A percentile compares a stretch with the other conserved stretches of the same genome.
These are phyloP conservation scores for Moniliophthora roreri DNA, from an alignment of 1,284 basidiomycete genomes.

Conservation along the genomic window DNA sequence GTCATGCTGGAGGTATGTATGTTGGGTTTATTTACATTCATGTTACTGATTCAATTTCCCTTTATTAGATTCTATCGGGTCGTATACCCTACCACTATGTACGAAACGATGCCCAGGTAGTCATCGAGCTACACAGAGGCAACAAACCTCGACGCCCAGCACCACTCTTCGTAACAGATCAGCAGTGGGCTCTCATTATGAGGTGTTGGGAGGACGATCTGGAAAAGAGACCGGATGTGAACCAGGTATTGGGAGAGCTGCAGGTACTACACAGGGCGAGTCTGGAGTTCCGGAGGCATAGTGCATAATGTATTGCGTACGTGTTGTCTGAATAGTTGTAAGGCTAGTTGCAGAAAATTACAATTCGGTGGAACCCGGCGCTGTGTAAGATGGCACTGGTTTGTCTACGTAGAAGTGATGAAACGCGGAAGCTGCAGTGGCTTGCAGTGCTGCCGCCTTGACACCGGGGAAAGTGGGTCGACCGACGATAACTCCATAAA, in stretches of 20 bases:
- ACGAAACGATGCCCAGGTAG: conserved; percentile 38
- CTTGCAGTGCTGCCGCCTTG: no score
- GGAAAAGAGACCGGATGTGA: conserved; percentile 25
- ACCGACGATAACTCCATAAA: no score
- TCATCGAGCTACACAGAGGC: conserved; percentile 38
- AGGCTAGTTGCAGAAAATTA: no score
- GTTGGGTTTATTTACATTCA: neutral
- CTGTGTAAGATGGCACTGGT: no score
- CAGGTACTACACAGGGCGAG: conserved; percentile 20
- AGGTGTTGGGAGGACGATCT: conserved; percentile 36
- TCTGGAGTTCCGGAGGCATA: conserved; percentile 23
- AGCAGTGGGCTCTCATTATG: conserved; percentile 38
- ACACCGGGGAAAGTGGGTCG: no score
- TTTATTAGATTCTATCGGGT: conserved; percentile 35
- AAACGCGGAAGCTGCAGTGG: no score
- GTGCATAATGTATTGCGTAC: no score
- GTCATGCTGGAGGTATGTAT: conserved; percentile 38
- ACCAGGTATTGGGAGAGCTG: conserved; percentile 22
- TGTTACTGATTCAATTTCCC: neutral
- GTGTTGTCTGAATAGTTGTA: no score
- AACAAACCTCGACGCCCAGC: conserved; percentile 39
- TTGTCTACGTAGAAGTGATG: no score
- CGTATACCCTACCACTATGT: conserved; percentile 40
- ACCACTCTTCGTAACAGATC: conserved; percentile 35
- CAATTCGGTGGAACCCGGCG: no score